Conservation (phyloP, 2,329 filamentous ascomycete genomes). For the Aureobasidium pullulans region DNA sequence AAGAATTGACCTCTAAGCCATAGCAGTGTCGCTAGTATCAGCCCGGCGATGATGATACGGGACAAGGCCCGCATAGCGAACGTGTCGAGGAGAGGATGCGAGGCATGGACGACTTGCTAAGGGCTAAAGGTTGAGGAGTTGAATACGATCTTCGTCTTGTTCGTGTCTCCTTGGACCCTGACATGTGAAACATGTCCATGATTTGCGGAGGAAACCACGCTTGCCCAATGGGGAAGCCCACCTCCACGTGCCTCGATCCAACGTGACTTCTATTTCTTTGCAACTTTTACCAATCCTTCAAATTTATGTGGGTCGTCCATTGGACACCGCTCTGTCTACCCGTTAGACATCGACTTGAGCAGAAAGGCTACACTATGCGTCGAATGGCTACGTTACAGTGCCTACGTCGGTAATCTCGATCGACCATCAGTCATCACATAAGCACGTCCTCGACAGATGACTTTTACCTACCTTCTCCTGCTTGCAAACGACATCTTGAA, state of each 20-base stretch:
- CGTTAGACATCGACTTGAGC: too few species aligned
- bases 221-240: not conserved
- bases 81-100: not conserved
- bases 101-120: not conserved
- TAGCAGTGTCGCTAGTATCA: conserved; percentile 5
- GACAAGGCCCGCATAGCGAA: conserved; percentile 7
- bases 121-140: not conserved
- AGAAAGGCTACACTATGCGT: too few species aligned
- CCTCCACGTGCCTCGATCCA: too few species aligned
- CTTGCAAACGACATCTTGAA: not conserved
- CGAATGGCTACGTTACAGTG: too few species aligned
- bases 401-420: too few species aligned
- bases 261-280: too few species aligned
- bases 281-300: too few species aligned
- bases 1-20: conserved; percentile 2
- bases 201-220: not conserved
- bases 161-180: not conserved
- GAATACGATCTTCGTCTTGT: not conserved
- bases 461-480: too few species aligned
- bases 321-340: too few species aligned
- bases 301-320: too few species aligned
- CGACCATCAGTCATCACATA: too few species aligned
- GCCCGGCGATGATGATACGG: not conserved
- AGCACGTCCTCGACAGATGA: too few species aligned
- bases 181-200: conserved; percentile 1